Evolutionary conservation across 129 eudicot species (phyloP), one percentile per base, ranked within the genome.

Genomic region (Tagetes erecta): DNA sequence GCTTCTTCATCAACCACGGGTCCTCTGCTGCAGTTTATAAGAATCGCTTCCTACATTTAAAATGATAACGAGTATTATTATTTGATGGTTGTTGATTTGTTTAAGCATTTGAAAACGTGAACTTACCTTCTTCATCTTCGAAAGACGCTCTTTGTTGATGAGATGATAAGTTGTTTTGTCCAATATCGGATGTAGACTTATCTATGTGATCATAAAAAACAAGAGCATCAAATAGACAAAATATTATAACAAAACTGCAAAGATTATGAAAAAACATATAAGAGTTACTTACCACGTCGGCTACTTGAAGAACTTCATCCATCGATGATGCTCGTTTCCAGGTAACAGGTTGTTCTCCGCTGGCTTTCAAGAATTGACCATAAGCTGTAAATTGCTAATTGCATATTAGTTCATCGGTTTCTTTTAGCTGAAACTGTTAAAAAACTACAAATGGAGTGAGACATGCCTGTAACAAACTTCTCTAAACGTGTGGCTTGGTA

Each of bases 111-210:
- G 3, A 36, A 57, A 77, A 7, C 4, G 8, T 34, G 37, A 14
- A 1, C 2, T 1, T 80, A 85, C 98, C 97, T 94, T 88, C 85
- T 94, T 94, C 99, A 94, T 94, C 89, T 65, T 80, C 8, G 97
- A 81, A 72, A 94, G 99, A 42, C 93, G 77, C 79, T 94, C 96
- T 81, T 94, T 94, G 84, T 94, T 94, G 59, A 94, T 88, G 58
- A 94, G 99, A 87, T 94, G 99, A 71, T 91, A 94, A 35, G 99
- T 94, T 67, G 99, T 94, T 83, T 94, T 94, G 82, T 94, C 99
- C 85, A 94, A 72, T 49, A 94, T 83, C 0, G 99, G 99, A 77
- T 94, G 99, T 52, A 94, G 94, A 86, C 99, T 94, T 84, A 94
- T 91, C 99, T 94, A 78, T 66, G 80, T 70, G 13, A 62, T 39